Percentiles rank a stretch among this genome's conserved stretches.
phyloP scores from a whole-genome alignment of 1,139 yeast species.

The Saccharomyces uvarum region DNA sequence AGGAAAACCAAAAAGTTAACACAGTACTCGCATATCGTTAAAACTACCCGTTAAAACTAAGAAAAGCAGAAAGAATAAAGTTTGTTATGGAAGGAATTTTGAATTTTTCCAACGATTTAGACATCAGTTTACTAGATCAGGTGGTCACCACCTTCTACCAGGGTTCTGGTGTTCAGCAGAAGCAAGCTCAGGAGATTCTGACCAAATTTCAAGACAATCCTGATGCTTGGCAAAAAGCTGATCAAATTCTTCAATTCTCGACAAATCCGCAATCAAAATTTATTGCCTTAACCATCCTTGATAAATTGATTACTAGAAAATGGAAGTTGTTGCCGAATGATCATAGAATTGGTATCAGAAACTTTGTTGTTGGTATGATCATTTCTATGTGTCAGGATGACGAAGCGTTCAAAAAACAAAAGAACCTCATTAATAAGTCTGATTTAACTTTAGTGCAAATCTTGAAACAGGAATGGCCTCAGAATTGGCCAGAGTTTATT shows the following conservation, averaged over 20 bases:
- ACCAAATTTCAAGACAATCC: conserved; percentile 91
- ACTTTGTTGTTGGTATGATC: conserved; percentile 89
- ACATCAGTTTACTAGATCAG: conserved; percentile 69
- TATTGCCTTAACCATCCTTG: conserved; percentile 83
- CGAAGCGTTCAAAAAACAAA: conserved; percentile 61
- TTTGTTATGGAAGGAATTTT: conserved; percentile 70
- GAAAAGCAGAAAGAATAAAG: background rate
- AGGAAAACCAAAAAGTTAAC: background rate
- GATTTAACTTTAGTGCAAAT: conserved; percentile 90
- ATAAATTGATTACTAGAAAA: conserved; percentile 79
- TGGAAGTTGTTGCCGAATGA: conserved; percentile 90
- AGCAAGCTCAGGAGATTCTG: conserved; percentile 72
- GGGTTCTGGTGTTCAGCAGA: conserved; percentile 75
- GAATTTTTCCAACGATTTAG: conserved; percentile 79
- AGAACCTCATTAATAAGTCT: conserved; percentile 83
- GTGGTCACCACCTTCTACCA: conserved; percentile 82
- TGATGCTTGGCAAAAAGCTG: conserved; percentile 93
- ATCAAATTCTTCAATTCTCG: conserved; percentile 74
- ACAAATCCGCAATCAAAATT: conserved; percentile 81
- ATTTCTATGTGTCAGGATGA: conserved; percentile 86
- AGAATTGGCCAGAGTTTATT: conserved; percentile 93
- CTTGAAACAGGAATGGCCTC: conserved; percentile 98
- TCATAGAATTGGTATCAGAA: conserved; percentile 83
- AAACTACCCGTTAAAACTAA: background rate
- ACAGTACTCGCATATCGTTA: background rate